Base-by-base conservation (phyloP, 345 rosid species). In the Acer negundo region DNA sequence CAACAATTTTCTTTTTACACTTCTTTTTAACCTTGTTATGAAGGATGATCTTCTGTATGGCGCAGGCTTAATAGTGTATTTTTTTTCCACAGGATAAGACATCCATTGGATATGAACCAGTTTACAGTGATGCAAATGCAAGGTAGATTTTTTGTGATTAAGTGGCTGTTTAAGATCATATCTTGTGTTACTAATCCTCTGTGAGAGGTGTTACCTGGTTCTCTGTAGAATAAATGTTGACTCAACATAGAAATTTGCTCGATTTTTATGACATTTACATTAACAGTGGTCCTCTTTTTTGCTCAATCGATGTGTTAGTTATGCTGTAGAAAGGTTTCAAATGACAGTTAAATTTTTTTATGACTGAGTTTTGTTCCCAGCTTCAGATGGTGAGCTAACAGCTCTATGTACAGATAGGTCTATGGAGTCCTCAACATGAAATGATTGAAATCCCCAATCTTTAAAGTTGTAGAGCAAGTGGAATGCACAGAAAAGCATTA, bases 111-210 rank as follows among this genome's bases (percentile, higher is more conserved):
- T 94, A 89, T 86, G 92, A 94, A 82, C 90, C 99, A 68, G 94
- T 94, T 73, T 94, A 96, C 78, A 94, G 99, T 80, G 99, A 96
- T 83, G 90, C 83, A 51, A 81, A 85, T 78, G 97, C 98, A 79
- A 91, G 97, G 99, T 94, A 85, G 47, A 7, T 24, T 40, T 79
- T 20, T 62, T 42, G 24, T 58, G 67, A 58, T 77, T 65, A 38
- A 62, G 6, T 62, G 74, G 31, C 19, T 53, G 10, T 59, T 10
- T 24, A 62, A 55, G 10, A 19, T 16, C 42, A 56, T 24, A 42
- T 19, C 13, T 42, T 73, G 8, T 6, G 49, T 35, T 38, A 58
- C 16, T 75, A 35, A 5, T 65, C 28, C 51, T 44, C 59, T 46
- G 7, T 19, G 20, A 53, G n/a, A 31, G 20, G 20, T 66, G 47